Evolutionary conservation across 495 filamentous ascomycete genomes (phyloP), one percentile per base, ranked within the genome.

Genomic region (Xylaria cubensis): DNA sequence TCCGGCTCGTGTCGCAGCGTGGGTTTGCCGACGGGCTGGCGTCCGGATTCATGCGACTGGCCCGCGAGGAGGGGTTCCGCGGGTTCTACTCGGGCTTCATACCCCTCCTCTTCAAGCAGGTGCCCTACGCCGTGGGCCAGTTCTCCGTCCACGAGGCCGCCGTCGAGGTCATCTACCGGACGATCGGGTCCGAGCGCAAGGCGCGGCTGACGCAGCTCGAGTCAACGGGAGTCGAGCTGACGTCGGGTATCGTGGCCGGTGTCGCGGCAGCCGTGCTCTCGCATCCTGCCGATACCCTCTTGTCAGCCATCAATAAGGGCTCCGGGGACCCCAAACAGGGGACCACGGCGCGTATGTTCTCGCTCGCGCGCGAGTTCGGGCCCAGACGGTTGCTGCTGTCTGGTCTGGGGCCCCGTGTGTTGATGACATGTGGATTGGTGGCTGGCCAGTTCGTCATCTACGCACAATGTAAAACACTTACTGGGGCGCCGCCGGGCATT

Each of bases 271-370:
- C 93, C 74, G 82, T 95, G 70, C 88, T 97, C 75, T 95, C 92
- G 59, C 93, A 97, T 82, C 93, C 93, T 67, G 93, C 93, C 67
- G 93, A 97, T 79, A 97, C 93, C 74, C 92, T 97, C 90, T 87
- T 95, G 70, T 91, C 88, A 80, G 95, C 95, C 86, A 97, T 95
- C 86, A 97, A 97, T 87, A 97, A 95, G 89, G 80, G 80, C 34
- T 77, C 80, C 2, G 80, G 79, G 12, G 79, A 82, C 51, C 75
- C 71, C 4, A 76, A 69, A 13, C 80, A 82, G 56, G 70, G 78
- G 4, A 71, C 73, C 9, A 81, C 79, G n/a, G 73, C 74, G 36
- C 74, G 77, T 15, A 78, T 81, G 76, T 82, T 82, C 70, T 72
- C 75, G 15, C 77, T 82, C 9, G 80, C 80, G 42, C 73, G 76